Evolutionary conservation across 1,284 basidiomycete species (phyloP), one percentile per base, ranked within the genome.

Genomic region (Dichomitus squalens): DNA sequence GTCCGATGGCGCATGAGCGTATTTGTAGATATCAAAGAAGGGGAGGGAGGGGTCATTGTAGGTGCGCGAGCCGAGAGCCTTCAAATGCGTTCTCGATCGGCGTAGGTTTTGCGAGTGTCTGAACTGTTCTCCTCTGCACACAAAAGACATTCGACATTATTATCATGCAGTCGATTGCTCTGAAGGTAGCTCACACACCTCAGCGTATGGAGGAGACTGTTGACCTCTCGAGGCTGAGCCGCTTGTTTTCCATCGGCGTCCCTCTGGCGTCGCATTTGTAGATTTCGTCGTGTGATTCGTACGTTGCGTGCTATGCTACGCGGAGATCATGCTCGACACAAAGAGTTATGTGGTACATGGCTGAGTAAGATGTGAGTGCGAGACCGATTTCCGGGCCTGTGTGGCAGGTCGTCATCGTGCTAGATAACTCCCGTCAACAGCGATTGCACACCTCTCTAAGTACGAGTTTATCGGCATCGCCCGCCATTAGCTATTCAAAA

Each of bases 81-180:
- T 57, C 1, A 72, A 67, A 55, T 77, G 76, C 9, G 70, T 68
- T 31, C 73, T 74, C 29, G 77, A 77, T 27, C 75, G 70, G 53
- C 70, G 75, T 7, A 80, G 60, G 65, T 90, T 90, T 59, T 82
- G 84, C 23, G 73, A 64, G 61, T 82, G 88, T 49, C 87, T 78
- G 58, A 84, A 88, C 43, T 89, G 84, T 68, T 90, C 88, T 11
- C 86, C 87, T 69, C 86, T 86, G 39, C 14, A 31, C 39, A 34
- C 7, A 49, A 41, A 35, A 23, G 40, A 29, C 29, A 25, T 27
- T 44, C 38, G 38, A 33, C n/a, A n/a, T n/a, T n/a, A 20, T n/a
- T 20, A 16, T 16, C 35, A 21, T 21, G 27, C 5, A 9, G 11
- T 18, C 35, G 29, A n/a, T n/a, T n/a, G n/a, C n/a, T 27, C 25